phyloP scores from a whole-genome alignment of 2,329 filamentous ascomycete genomes.

The Xylariaceae sp. region DNA sequence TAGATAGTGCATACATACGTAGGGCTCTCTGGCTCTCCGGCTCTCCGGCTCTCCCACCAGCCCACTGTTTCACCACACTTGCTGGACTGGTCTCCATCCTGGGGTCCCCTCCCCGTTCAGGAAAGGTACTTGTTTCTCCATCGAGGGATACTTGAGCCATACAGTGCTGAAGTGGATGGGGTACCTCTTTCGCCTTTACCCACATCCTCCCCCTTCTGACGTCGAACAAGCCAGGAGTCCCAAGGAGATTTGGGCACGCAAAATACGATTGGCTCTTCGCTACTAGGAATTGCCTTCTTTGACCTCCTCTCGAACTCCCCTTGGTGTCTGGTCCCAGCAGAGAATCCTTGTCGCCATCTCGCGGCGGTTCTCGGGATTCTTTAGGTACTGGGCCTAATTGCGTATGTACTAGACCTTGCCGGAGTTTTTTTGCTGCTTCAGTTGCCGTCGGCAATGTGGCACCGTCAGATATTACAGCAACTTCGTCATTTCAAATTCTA shows the following conservation, averaged over 20 bases:
- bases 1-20: background rate
- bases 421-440: slow-evolving; percentile 17
- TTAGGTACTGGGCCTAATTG: slow-evolving; percentile 23
- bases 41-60: background rate
- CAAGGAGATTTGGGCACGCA: slow-evolving; percentile 7
- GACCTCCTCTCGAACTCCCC: slow-evolving; percentile 27
- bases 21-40: too few relatives aligned
- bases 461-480: slow-evolving; percentile 19
- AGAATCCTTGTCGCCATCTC: slow-evolving; percentile 19
- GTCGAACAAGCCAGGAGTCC: slow-evolving; percentile 27
- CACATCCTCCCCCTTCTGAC: slow-evolving; percentile 26
- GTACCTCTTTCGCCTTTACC: slow-evolving; percentile 20
- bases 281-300: slow-evolving; percentile 29
- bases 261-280: slow-evolving; percentile 21
- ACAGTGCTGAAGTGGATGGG: slow-evolving; percentile 5
- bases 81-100: background rate
- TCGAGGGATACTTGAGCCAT: slow-evolving; percentile 1
- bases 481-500: slow-evolving; percentile 25
- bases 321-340: slow-evolving; percentile 26
- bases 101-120: too few relatives aligned
- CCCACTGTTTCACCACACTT: background rate
- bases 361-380: slow-evolving; percentile 9
- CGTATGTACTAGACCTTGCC: slow-evolving; percentile 6
- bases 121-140: background rate
- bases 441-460: slow-evolving; percentile 25